Conservation (phyloP, 306 rosid genomes). For the Macrotyloma uniflorum region DNA sequence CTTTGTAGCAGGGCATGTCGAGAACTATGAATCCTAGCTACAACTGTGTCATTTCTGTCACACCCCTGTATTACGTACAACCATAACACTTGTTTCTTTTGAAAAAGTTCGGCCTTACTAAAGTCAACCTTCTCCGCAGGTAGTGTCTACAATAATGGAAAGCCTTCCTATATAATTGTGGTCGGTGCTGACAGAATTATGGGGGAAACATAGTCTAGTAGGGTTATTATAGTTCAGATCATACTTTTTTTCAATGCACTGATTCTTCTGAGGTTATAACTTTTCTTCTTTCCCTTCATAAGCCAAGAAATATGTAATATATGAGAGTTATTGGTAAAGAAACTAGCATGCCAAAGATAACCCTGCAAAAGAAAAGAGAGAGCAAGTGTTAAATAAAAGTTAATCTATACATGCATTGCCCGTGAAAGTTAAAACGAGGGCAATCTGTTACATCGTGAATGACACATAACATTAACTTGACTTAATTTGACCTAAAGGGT, state of each 20-base stretch:
- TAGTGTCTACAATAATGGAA: conserved; percentile 32
- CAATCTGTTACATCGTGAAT: background rate
- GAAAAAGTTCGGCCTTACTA: background rate
- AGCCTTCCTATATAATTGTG: conserved; percentile 24
- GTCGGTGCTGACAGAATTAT: conserved; percentile 39
- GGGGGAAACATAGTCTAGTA: conserved; percentile 23
- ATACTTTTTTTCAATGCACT: conserved; percentile 16
- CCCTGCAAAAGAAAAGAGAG: conserved; percentile 48
- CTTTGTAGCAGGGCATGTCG: conserved; percentile 23
- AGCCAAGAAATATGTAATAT: conserved; percentile 62
- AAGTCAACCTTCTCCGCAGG: conserved; percentile 38
- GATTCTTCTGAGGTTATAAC: background rate
- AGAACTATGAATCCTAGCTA: conserved; percentile 25
- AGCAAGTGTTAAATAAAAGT: background rate
- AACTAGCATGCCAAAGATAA: conserved; percentile 74
- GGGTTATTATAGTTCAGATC: conserved; percentile 28
- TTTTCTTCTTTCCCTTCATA: conserved; percentile 35
- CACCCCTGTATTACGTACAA: conserved; percentile 14
- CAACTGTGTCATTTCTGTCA: conserved; percentile 25
- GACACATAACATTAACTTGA: background rate
- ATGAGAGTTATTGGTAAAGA: conserved; percentile 70
- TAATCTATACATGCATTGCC: background rate
- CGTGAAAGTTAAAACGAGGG: background rate
- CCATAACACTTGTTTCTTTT: conserved; percentile 27
- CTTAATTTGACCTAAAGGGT: conserved; percentile 9